Evolutionary conservation across 495 filamentous ascomycete genomes (phyloP), one percentile per base, ranked within the genome.

Genomic region (Lasiosphaeria hispida): DNA sequence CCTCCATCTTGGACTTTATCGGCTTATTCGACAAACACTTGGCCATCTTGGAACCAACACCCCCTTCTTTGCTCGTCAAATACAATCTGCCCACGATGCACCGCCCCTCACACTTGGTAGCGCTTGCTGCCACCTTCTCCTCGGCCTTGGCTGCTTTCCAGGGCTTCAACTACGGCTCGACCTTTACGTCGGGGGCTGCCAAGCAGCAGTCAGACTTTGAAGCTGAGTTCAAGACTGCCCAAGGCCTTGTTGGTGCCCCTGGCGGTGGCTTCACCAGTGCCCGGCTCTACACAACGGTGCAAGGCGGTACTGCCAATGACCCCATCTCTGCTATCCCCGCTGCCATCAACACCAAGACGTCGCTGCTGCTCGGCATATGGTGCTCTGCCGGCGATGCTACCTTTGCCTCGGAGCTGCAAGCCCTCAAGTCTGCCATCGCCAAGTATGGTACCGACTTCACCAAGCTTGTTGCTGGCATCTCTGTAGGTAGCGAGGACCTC

Each of bases 401-500:
- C 42, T 81, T 95, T 62, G 70, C 76, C 68, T 87, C 85, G 67
- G 87, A 94, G 68, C 70, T 93, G 33, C 66, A 78, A 10, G 89
- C 90, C 10, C 80, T 94, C 47, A 79, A 77, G 68, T 68, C 72
- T 34, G 85, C 86, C 64, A 88, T 87, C 66, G 39, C 60, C 39
- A 72, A 81, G 53, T 89, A 90, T 69, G 87, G 87, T 18, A 70
- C 73, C 4, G 67, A 70, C 19, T 83, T 95, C 69, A 73, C 79
- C 61, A 71, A 77, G 55, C 75, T 88, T 42, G 83, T 96, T 36
- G 87, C 80, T 53, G 92, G 90, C 73, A 92, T 96, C 77, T 92
- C 92, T 4, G 90, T 96, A 53, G 92, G 91, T 56, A 89, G 84
- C 69, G 92, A 96, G 81, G 89, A 95, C 72, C 79, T 96, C 4